A percentile compares a stretch with the other conserved stretches of the same genome.
Evolutionary conservation across 495 filamentous ascomycete genomes (phyloP).

Genomic region (Lasiosphaeriaceae sp.): DNA sequence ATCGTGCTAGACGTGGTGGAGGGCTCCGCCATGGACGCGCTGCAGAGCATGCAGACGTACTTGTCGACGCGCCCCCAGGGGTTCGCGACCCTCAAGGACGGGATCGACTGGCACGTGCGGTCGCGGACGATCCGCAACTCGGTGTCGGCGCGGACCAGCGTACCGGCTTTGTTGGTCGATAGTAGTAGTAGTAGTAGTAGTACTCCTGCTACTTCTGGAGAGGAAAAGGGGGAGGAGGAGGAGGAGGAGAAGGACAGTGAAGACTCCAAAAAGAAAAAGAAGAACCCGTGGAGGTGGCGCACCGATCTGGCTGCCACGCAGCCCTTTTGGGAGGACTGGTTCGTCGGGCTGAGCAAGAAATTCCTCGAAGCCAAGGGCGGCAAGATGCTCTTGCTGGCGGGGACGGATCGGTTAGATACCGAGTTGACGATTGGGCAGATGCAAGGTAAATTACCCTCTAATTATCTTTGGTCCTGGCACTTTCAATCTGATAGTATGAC

Average conservation of each 20-base stretch:
- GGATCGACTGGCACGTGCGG: constrained; percentile 91
- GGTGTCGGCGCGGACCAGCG: constrained; percentile 74
- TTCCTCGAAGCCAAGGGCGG: constrained; percentile 82
- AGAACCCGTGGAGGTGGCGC: constrained; percentile 70
- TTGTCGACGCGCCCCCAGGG: constrained; percentile 75
- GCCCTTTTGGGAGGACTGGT: constrained; percentile 95
- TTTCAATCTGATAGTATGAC: not conserved
- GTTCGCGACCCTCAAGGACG: constrained; percentile 70
- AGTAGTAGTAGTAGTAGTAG: constrained; percentile 29
- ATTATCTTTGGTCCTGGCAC: no score
- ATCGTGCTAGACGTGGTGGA: constrained; percentile 95
- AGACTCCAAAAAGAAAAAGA: not conserved
- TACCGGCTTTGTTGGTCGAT: constrained; percentile 72
- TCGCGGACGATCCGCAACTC: constrained; percentile 84
- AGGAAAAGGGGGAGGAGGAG: not conserved
- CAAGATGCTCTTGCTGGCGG: constrained; percentile 86
- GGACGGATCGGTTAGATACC: constrained; percentile 90
- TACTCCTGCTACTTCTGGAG: not conserved
- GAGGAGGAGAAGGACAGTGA: not conserved
- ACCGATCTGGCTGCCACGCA: constrained; percentile 82
- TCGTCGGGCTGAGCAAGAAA: constrained; percentile 78
- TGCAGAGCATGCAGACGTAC: constrained; percentile 90
- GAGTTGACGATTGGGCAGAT: constrained; percentile 97
- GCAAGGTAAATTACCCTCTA: constrained; percentile 61
- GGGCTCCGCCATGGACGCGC: constrained; percentile 80